Percentiles rank a stretch among this genome's conserved stretches.
phyloP scores from a whole-genome alignment of 179 eudicot species.

The Silene noctiflora region DNA sequence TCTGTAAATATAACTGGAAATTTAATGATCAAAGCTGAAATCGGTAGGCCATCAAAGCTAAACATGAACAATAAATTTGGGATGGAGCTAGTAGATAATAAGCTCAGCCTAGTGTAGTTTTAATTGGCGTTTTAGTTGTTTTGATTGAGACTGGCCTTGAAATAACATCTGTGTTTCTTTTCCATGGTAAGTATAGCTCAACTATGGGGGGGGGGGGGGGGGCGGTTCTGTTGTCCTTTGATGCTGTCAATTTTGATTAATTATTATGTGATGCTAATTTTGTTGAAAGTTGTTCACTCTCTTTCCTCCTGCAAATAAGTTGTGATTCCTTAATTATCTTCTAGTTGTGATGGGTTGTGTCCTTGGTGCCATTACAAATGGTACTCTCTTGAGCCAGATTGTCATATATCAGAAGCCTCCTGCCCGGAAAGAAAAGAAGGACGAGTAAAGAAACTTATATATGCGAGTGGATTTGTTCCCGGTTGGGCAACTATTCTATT shows the following conservation, averaged over 20 bases:
- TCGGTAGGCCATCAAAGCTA: too few species aligned
- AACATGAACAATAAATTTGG: too few species aligned
- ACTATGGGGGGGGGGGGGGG: background rate
- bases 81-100: background rate
- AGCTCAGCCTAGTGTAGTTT: background rate
- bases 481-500: background rate
- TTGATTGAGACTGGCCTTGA: too few species aligned
- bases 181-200: background rate
- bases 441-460: conserved; percentile 38
- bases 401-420: conserved; percentile 60
- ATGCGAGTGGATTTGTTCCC: background rate
- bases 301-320: background rate
- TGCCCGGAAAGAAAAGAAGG: conserved; percentile 68
- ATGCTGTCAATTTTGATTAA: background rate
- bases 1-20: too few species aligned
- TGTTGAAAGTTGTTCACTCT: background rate
- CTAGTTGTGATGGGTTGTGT: conserved; percentile 79
- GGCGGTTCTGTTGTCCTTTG: background rate
- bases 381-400: conserved; percentile 78
- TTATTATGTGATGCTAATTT: background rate
- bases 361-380: conserved; percentile 62
- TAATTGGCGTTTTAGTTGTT: background rate
- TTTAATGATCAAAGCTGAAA: too few species aligned
- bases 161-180: background rate
- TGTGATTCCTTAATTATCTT: conserved; percentile 36